These are phyloP conservation scores for Globisporangium alternatum DNA, from an alignment of 352 stramenopile genomes.

Conservation along the genomic window DNA sequence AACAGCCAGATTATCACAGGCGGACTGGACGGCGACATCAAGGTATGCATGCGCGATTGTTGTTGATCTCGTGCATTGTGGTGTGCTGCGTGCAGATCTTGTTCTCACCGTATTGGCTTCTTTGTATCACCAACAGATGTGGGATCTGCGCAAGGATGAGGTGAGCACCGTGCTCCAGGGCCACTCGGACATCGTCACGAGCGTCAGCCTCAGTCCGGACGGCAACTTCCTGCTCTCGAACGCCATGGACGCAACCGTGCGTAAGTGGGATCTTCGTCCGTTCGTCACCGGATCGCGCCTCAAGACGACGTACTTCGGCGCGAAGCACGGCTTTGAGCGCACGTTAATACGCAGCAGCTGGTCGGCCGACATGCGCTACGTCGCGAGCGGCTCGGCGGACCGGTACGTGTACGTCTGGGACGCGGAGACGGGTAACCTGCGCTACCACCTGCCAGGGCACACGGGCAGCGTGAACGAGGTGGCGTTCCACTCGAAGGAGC, in stretches of 20 bases:
- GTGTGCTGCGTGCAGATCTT: neutral
- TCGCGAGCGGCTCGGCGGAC: slow-evolving; percentile 88
- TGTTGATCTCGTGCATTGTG: neutral
- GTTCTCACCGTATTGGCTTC: neutral
- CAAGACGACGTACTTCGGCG: slow-evolving; percentile 68
- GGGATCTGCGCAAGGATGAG: slow-evolving; percentile 89
- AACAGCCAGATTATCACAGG: slow-evolving; percentile 87
- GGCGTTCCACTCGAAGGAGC: slow-evolving; percentile 85
- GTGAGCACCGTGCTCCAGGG: slow-evolving; percentile 85
- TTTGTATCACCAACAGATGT: slow-evolving; percentile 36
- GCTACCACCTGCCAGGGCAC: slow-evolving; percentile 94
- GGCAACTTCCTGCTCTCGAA: slow-evolving; percentile 93
- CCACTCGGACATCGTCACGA: slow-evolving; percentile 93
- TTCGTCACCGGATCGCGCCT: slow-evolving; percentile 70
- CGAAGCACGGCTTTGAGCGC: slow-evolving; percentile 92
- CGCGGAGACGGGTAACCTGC: slow-evolving; percentile 83
- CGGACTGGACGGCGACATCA: slow-evolving; percentile 93
- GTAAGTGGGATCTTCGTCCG: slow-evolving; percentile 92
- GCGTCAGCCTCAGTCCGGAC: slow-evolving; percentile 92
- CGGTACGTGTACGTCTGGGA: slow-evolving; percentile 96
- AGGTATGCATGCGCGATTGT: slow-evolving; percentile 30
- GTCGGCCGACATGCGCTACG: slow-evolving; percentile 85
- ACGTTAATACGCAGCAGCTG: slow-evolving; percentile 92
- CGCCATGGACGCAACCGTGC: slow-evolving; percentile 92
- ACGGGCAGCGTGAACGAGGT: slow-evolving; percentile 93